A percentile compares a stretch with the other conserved stretches of the same genome.
phyloP scores from a whole-genome alignment of 306 rosid genomes.

The Dicorynia guianensis region DNA sequence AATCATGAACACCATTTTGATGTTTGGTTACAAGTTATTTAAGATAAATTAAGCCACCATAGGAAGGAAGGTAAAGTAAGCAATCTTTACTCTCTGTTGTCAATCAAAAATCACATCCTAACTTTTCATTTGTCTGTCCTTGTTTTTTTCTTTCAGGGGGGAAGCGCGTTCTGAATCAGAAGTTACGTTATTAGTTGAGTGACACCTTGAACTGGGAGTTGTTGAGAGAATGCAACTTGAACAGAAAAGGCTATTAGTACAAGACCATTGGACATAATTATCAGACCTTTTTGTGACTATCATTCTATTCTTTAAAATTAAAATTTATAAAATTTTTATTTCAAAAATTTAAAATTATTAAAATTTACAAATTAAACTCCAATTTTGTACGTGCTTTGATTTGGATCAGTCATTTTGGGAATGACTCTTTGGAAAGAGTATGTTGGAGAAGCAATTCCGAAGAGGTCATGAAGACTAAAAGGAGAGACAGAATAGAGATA shows the following conservation, averaged over 20 bases:
- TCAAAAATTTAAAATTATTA: no score
- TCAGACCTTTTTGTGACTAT: no score
- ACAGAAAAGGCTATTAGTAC: slow-evolving; percentile 7
- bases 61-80: slow-evolving; percentile 48
- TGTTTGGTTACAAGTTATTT: not conserved
- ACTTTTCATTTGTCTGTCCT: slow-evolving; percentile 9
- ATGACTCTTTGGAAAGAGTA: slow-evolving; percentile 15
- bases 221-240: not conserved
- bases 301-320: no score
- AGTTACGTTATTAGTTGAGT: slow-evolving; percentile 17
- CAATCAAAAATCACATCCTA: slow-evolving; percentile 51
- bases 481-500: not conserved
- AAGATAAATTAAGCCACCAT: slow-evolving; percentile 18
- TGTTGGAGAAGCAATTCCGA: slow-evolving; percentile 21
- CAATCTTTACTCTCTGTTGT: slow-evolving; percentile 43
- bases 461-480: slow-evolving; percentile 10
- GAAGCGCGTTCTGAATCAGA: slow-evolving; percentile 30
- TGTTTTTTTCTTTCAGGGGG: slow-evolving; percentile 37
- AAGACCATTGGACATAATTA: slow-evolving; percentile 3
- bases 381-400: not conserved
- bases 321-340: no score
- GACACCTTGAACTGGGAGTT: not conserved
- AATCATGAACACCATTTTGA: not conserved
- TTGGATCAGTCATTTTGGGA: slow-evolving; percentile 22
- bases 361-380: no score